A percentile compares a stretch with the other conserved stretches of the same genome.
phyloP scores from a whole-genome alignment of 2,329 filamentous ascomycete genomes.

The Magnaporthiopsis poae region DNA sequence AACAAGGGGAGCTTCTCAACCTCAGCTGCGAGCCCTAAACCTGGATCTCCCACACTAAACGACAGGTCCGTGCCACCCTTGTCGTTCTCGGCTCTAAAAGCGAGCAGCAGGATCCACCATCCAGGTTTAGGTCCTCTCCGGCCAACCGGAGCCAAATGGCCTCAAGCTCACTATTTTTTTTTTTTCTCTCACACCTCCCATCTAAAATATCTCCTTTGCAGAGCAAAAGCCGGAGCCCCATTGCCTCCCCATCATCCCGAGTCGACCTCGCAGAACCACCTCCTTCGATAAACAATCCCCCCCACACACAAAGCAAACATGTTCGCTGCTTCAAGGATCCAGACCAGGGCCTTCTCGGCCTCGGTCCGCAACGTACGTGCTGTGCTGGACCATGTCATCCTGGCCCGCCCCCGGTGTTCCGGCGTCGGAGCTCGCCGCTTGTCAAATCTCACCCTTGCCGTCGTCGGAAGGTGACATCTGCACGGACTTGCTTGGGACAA shows the following conservation, averaged over 20 bases:
- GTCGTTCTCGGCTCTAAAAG: neutral
- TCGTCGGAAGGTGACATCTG: neutral
- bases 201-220: neutral
- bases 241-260: neutral
- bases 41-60: neutral
- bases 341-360: conserved; percentile 73
- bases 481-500: neutral
- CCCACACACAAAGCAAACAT: conserved; percentile 39
- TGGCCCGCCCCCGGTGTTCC: conserved; percentile 10
- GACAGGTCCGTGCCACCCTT: neutral
- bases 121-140: conserved; percentile 3
- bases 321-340: conserved; percentile 63
- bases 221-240: neutral
- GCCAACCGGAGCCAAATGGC: neutral
- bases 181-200: neutral
- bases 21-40: neutral
- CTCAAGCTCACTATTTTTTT: conserved; percentile 7
- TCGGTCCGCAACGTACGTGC: conserved; percentile 63
- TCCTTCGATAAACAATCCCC: neutral
- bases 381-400: conserved; percentile 20
- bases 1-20: too few species aligned
- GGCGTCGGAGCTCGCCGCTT: conserved; percentile 5
- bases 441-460: neutral
- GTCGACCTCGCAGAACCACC: neutral
- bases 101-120: neutral